Percentiles rank a stretch among this genome's conserved stretches.
phyloP scores from a whole-genome alignment of 768 basidiomycete genomes.

The Serendipita sp. region DNA sequence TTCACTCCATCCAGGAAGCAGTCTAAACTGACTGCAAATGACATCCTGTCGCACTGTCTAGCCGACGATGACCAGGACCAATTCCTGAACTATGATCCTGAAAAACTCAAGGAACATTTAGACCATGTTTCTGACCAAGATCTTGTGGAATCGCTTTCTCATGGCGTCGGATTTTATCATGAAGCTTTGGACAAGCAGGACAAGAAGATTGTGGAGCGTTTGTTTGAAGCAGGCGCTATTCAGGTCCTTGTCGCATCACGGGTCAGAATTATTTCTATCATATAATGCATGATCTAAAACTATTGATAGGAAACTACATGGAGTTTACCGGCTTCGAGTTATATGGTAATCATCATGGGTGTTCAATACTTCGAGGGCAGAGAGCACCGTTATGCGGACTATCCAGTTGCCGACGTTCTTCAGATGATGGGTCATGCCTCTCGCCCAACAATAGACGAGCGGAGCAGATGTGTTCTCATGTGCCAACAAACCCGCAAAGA shows the following conservation, averaged over 20 bases:
- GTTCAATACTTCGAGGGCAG: slow-evolving; percentile 93
- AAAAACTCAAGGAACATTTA: slow-evolving; percentile 73
- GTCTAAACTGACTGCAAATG: slow-evolving; percentile 84
- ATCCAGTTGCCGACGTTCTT: slow-evolving; percentile 94
- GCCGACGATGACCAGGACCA: slow-evolving; percentile 73
- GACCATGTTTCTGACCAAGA: slow-evolving; percentile 66
- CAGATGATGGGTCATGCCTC: slow-evolving; percentile 99
- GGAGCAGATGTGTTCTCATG: slow-evolving; percentile 91
- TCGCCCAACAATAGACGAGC: slow-evolving; percentile 72
- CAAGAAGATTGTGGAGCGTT: slow-evolving; percentile 78
- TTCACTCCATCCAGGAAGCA: slow-evolving; percentile 91
- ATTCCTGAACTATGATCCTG: slow-evolving; percentile 78
- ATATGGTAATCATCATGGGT: slow-evolving; percentile 99
- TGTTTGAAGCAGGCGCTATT: slow-evolving; percentile 89
- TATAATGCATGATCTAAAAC: neutral
- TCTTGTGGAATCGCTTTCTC: slow-evolving; percentile 64
- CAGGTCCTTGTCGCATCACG: slow-evolving; percentile 90
- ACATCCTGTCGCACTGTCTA: slow-evolving; percentile 72
- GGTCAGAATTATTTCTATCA: slow-evolving; percentile 26
- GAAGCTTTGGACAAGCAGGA: slow-evolving; percentile 87
- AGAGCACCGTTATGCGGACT: slow-evolving; percentile 95
- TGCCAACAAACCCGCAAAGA: slow-evolving; percentile 96
- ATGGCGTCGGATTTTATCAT: slow-evolving; percentile 91
- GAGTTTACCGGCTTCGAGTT: slow-evolving; percentile 83
- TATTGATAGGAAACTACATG: slow-evolving; percentile 72